phyloP scores from a whole-genome alignment of 129 eudicot genomes.

The Escallonia herrerae region DNA sequence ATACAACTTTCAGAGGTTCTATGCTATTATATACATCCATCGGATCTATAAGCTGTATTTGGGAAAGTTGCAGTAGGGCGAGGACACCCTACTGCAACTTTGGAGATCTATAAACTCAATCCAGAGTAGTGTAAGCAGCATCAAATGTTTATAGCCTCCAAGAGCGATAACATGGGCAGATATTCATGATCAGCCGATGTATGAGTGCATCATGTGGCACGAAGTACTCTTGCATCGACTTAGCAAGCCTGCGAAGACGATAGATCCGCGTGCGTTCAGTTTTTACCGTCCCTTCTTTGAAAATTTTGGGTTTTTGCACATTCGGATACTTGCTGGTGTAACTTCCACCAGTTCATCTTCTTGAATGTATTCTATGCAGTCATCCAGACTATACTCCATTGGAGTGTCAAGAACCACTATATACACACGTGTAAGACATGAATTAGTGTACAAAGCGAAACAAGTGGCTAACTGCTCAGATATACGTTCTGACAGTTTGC shows the following conservation, averaged over 20 bases:
- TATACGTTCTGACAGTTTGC: too few species aligned
- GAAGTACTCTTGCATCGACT: conserved; percentile 6
- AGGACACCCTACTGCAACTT: not conserved
- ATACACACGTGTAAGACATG: conserved; percentile 2
- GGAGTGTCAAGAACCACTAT: conserved; percentile 85
- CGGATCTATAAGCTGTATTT: conserved; percentile 5
- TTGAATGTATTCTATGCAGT: conserved; percentile 96
- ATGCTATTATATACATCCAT: conserved; percentile 22
- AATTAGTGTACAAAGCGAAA: not conserved
- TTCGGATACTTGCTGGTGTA: conserved; percentile 59
- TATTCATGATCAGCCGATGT: not conserved
- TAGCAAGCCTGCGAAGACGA: conserved; percentile 1
- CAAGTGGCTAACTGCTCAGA: too few species aligned
- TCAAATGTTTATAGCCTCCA: not conserved
- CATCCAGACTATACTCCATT: conserved; percentile 89
- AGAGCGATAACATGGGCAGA: not conserved
- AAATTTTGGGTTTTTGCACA: conserved; percentile 76
- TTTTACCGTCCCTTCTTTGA: conserved; percentile 47
- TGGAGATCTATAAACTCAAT: conserved; percentile 5
- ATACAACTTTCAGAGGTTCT: conserved; percentile 1
- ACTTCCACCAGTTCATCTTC: conserved; percentile 91
- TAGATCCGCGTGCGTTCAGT: not conserved
- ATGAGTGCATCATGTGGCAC: not conserved
- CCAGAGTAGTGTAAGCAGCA: too few species aligned
- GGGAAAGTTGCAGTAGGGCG: not conserved